Conservation (phyloP, 352 stramenopile genomes). For the Phytophthora ohioensis region DNA sequence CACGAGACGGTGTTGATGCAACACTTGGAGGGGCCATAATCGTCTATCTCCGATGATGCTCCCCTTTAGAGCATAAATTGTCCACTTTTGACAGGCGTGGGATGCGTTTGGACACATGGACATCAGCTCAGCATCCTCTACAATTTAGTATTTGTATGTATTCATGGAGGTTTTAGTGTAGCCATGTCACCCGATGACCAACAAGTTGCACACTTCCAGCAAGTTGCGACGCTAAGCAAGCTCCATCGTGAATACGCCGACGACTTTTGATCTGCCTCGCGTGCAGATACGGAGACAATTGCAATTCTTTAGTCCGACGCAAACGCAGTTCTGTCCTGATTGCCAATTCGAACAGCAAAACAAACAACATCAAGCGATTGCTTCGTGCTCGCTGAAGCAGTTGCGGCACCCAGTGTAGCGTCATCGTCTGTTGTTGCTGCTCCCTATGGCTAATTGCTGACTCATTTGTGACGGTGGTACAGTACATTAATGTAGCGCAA, state of each 20-base stretch:
- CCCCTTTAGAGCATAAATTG: not conserved
- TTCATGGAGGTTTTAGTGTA: constrained; percentile 4
- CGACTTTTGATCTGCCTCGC: constrained; percentile 5
- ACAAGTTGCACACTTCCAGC: constrained; percentile 1
- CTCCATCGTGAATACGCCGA: not conserved
- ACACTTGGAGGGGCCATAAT: constrained; percentile 7
- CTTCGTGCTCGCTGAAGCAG: constrained; percentile 1
- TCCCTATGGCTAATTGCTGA: constrained; percentile 4
- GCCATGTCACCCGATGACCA: not conserved
- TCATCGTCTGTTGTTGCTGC: not conserved
- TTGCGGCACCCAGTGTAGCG: not conserved
- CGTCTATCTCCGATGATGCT: constrained; percentile 12
- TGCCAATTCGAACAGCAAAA: constrained; percentile 24
- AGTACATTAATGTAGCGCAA: not conserved
- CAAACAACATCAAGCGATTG: constrained; percentile 17
- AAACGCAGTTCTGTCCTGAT: not conserved
- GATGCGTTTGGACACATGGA: constrained; percentile 6
- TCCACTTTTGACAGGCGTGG: constrained; percentile 26
- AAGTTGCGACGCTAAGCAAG: not conserved
- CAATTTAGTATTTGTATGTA: not conserved
- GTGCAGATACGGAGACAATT: constrained; percentile 13
- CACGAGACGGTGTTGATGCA: not conserved
- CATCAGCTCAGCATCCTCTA: constrained; percentile 31
- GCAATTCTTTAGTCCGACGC: constrained; percentile 17
- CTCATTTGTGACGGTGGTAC: not conserved